Evolutionary conservation across 73 alveolate genomes (phyloP), one percentile per base, ranked within the genome.

Genomic region (Paramecium sonneborni): DNA sequence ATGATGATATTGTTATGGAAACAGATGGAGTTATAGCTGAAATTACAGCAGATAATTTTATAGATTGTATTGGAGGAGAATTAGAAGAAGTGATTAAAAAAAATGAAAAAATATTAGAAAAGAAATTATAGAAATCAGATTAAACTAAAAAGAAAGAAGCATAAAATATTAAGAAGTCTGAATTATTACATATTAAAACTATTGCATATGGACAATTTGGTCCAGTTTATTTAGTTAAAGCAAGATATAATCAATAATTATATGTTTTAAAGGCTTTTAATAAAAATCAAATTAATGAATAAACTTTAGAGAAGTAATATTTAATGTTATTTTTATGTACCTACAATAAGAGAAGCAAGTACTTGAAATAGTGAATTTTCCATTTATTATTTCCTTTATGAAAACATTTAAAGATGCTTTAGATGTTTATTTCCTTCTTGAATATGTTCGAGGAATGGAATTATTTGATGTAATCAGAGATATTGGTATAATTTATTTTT

Each of bases 401-500:
- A 93, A 92, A 84, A 89, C 95, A 32, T 93, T 93, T 56, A 93
- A 93, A 74, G 96, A 92, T 67, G 43, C 86, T 15, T 92, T 85
- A 8, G 93, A 93, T 43, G 88, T 93, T 69, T 93, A 93, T 55
- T 93, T 88, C 57, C 92, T 93, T 91, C 70, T 93, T 76, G 96
- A 93, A n/a, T 93, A 93, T 62, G 94, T 93, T 43, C 62, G 87
- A 67, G 96, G 96, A 57, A 93, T 92, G 90, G 96, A 92, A 85
- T 91, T 93, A 74, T 93, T 92, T 92, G 96, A 93, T 92, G 96
- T 93, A 28, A 88, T 93, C 48, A 85, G 86, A 57, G 96, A 93
- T 85, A 92, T 86, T n/a, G 93, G 92, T 58, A 32, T 21, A 56
- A 23, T 84, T 43, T 28, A 62, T 1, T 57, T 57, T 11, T n/a